Evolutionary conservation across 371 early-diverging fungal species (phyloP), one percentile per base, ranked within the genome.

Genomic region (Chytridium lagenaria): DNA sequence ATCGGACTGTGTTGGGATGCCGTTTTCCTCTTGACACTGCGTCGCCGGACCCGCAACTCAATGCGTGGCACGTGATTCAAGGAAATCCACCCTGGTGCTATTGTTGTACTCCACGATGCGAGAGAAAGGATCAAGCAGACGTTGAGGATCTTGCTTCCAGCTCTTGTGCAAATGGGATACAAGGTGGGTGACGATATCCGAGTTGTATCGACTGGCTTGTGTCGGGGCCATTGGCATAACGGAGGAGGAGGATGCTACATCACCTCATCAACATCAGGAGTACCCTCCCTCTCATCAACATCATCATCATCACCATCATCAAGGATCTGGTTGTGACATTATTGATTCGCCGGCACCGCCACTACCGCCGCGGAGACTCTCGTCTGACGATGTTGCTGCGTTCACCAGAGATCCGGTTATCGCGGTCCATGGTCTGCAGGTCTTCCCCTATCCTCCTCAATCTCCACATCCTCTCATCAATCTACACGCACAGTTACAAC

Each of bases 11-110:
- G 22, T 59, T 75, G n/a, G 76, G 76, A 16, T 75, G 76, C 50
- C 67, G 71, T 7, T 75, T 75, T 61, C 76, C 76, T 23, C 69
- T 71, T n/a, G 76, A 75, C 37, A 70, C 76, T 10, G 63, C 71
- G 22, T 67, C 68, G 5, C 52, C 49, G 15, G 68, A 75, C 49
- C 76, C 76, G 15, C 34, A 50, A 28, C 61, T 75, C 2, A 75
- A 75, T 38, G 50, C 71, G 7, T 75, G 76, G 76, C 76, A 75
- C 55, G 76, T 75, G 30, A n/a, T 33, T 2, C n/a, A 39, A 5
- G 76, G 76, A n/a, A 16, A 61, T 71, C 1, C 76, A 75, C 34
- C 76, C 76, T 5, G 76, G 76, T 1, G 76, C 76, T 1, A 61
- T 75, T 40, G 72, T 75, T 19, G 76, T 75, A 10, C 50, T 75